These are phyloP conservation scores for Xylaria castorea DNA, from an alignment of 495 filamentous ascomycete genomes.

Conservation along the genomic window DNA sequence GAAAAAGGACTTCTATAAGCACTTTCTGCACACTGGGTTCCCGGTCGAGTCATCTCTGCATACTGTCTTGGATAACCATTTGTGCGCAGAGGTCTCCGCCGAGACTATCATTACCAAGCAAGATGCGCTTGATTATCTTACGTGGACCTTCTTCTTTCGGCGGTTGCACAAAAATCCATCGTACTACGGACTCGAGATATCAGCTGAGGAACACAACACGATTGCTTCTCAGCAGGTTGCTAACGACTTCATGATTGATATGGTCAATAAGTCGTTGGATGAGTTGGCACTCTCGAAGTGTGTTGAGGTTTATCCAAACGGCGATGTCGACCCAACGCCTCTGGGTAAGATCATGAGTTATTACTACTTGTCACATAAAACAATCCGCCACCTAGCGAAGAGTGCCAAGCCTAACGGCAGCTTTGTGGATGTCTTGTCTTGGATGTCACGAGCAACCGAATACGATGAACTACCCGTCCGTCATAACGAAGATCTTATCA, in stretches of 20 bases:
- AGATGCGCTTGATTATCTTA: constrained; percentile 96
- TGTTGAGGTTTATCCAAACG: constrained; percentile 79
- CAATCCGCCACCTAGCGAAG: constrained; percentile 80
- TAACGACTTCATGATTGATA: constrained; percentile 88
- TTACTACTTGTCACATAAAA: constrained; percentile 97
- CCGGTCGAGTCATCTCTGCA: constrained; percentile 96
- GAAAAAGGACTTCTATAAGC: constrained; percentile 99
- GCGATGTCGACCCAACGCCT: constrained; percentile 85
- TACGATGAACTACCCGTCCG: constrained; percentile 98
- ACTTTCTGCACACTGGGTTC: constrained; percentile 98
- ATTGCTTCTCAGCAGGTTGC: constrained; percentile 82
- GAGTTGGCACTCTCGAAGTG: constrained; percentile 86
- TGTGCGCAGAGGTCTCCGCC: constrained; percentile 93
- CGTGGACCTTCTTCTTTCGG: constrained; percentile 99
- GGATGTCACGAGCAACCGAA: constrained; percentile 93
- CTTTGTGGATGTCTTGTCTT: constrained; percentile 85
- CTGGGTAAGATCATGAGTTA: constrained; percentile 99
- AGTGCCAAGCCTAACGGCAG: constrained; percentile 78
- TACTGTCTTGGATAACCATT: constrained; percentile 95
- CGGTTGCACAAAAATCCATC: constrained; percentile 97
- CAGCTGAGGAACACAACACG: constrained; percentile 89
- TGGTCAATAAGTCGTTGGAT: constrained; percentile 83
- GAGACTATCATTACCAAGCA: constrained; percentile 93
- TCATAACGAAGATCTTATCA: constrained; percentile 99
- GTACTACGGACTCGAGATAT: constrained; percentile 96